Evolutionary conservation across 2,329 filamentous ascomycete species (phyloP), one percentile per base, ranked within the genome.

Genomic region (Neurospora crassa): DNA sequence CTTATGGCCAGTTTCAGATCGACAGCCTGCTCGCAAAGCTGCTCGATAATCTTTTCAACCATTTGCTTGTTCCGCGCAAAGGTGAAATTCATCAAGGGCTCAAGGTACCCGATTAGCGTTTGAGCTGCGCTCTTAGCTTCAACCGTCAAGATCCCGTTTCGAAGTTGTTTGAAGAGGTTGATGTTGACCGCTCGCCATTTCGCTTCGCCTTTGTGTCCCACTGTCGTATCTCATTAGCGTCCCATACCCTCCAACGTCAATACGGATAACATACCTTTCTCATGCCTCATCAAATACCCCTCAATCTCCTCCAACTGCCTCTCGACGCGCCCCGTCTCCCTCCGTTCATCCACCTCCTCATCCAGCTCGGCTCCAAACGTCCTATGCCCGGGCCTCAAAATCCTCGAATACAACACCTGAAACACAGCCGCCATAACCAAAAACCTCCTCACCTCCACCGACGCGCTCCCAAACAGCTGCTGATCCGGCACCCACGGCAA

Each of bases 1-100:
- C 75, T 47, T 1, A 75, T 70, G 11, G 71, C 70, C 5, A 76
- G 53, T n/a, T 72, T 73, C 11, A 76, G 69, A 10, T 71, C 59
- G 2, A 73, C 59, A 1, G 75, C 75, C 14, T 71, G n/a, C 40
- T 73, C 67, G 43, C 75, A 76, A 2, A 76, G 71, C 12, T 40
- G 20, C 11, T 67, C 34, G n/a, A 75, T 69, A 0, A 45, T 68
- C 2, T 14, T 16, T 11, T 40, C 69, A 18, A 72, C 70, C 24
- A 70, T 70, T 14, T 71, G 37, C 7, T 47, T 29, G 42, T 71
- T 72, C 11, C 69, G 69, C 18, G 12, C 10, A 20, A 69, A 71
- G 0, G 59, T 29, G 47, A 67, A 69, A 1, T 37, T 40, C 5
- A 74, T 43, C 16, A 74, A 42, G 1, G 71, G 73, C 2, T n/a